A percentile compares a stretch with the other conserved stretches of the same genome.
These are phyloP conservation scores for Kodamaea suecica DNA, from an alignment of 1,139 yeast genomes.

Conservation along the genomic window DNA sequence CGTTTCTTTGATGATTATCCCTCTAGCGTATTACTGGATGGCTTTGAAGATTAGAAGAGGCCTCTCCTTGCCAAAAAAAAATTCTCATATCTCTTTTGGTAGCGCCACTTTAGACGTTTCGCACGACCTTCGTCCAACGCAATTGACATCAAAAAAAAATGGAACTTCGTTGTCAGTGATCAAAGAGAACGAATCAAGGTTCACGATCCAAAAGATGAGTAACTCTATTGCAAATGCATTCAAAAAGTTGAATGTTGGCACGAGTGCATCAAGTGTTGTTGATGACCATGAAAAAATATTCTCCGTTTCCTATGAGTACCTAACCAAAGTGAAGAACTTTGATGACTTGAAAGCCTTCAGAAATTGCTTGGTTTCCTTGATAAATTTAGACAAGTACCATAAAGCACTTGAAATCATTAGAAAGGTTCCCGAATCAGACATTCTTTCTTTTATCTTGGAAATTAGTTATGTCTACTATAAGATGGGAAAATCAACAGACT, in stretches of 20 bases:
- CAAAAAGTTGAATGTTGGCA: conserved; percentile 35
- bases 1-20: not conserved
- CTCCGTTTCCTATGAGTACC: conserved; percentile 42
- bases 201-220: conserved; percentile 30
- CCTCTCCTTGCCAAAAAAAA: not conserved
- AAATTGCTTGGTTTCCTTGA: conserved; percentile 64
- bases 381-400: conserved; percentile 66
- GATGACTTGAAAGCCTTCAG: conserved; percentile 53
- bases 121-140: not conserved
- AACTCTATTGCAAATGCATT: conserved; percentile 44
- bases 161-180: not conserved
- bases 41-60: not conserved
- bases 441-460: conserved; percentile 48
- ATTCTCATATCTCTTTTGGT: not conserved
- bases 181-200: not conserved
- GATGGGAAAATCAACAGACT: conserved; percentile 44
- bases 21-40: not conserved
- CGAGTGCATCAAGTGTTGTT: conserved; percentile 13
- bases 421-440: conserved; percentile 35
- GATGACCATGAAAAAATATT: conserved; percentile 41
- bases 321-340: conserved; percentile 38
- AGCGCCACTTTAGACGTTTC: not conserved
- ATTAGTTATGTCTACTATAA: conserved; percentile 72
- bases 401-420: conserved; percentile 51
- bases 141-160: not conserved